These are phyloP conservation scores for Mycocentrospora acerina DNA, from an alignment of 2,329 filamentous ascomycete species.

Conservation along the genomic window DNA sequence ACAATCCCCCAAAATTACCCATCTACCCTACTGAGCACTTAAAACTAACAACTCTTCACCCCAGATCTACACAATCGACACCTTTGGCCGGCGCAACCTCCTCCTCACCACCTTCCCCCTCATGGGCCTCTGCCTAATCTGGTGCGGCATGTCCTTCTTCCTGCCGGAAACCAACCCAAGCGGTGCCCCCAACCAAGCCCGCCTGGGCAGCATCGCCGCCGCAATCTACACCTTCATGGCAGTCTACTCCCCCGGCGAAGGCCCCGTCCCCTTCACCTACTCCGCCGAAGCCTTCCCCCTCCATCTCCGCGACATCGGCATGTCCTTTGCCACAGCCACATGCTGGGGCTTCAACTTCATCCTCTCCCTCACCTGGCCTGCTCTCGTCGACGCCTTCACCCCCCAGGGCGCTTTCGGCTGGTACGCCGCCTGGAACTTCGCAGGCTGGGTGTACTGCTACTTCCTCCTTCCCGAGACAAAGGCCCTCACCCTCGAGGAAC, in stretches of 20 bases:
- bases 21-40: too few relatives aligned
- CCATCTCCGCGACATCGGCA: slow-evolving; percentile 46
- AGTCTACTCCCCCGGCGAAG: slow-evolving; percentile 39
- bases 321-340: slow-evolving; percentile 52
- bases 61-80: slow-evolving; percentile 47
- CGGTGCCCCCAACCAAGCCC: slow-evolving; percentile 16
- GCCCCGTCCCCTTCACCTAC: slow-evolving; percentile 40
- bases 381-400: slow-evolving; percentile 50
- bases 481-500: slow-evolving; percentile 30
- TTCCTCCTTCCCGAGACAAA: slow-evolving; percentile 37
- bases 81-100: slow-evolving; percentile 48
- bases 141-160: slow-evolving; percentile 33
- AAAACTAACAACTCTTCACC: too few relatives aligned
- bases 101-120: slow-evolving; percentile 50
- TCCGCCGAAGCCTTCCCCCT: slow-evolving; percentile 49
- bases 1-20: slow-evolving; percentile 8
- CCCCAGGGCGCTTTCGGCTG: slow-evolving; percentile 57
- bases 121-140: slow-evolving; percentile 45
- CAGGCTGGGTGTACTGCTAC: slow-evolving; percentile 49
- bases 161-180: slow-evolving; percentile 15
- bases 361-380: slow-evolving; percentile 56
- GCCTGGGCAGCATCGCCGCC: slow-evolving; percentile 39
- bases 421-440: slow-evolving; percentile 59
- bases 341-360: slow-evolving; percentile 61
- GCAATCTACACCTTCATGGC: slow-evolving; percentile 56